Base-by-base conservation (phyloP, 1,139 yeast species). In the Candida sanyaensis region DNA sequence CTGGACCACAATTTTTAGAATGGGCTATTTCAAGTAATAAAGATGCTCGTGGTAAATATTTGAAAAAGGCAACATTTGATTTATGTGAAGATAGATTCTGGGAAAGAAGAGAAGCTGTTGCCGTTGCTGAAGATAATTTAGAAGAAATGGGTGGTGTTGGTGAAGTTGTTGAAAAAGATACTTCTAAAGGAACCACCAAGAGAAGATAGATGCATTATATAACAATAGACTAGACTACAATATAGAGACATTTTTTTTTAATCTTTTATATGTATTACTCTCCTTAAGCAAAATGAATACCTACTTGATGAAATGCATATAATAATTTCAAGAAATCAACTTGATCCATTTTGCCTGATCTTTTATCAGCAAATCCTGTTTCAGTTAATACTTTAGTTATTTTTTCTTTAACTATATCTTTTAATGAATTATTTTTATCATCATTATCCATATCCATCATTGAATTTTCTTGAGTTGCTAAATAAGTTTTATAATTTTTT, bases 31-130 rank as follows among this genome's bases (percentile, higher is more conserved):
- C 95, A 2, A 86, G 87, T 59, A 85, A 88, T 56, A 78, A 88
- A 57, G 93, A 88, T 49, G 85, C 90, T n/a, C 81, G 96, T 58
- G 98, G 97, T 47, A 93, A 93, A 65, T 86, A 89, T 59, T 78
- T 93, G 65, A 91, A 92, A 71, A 86, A 88, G 51, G 87, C 88
- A 37, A 88, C 97, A 0, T 93, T 93, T 64, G 97, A 91, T 56
- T 69, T 92, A 52, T 87, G 96, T 65, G 96, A 92, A 68, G 95
- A 86, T 55, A 81, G 98, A 71, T 93, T 96, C 95, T 93, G 98
- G 98, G 98, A 93, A 64, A 86, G 98, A 72, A 84, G 98, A 71
- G 98, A 93, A 62, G 95, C 86, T 58, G 85, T 92, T 24, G 84
- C 96, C 61, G 78, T 83, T 37, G 88, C 90, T 42, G 99, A 93